These are phyloP conservation scores for Bromus sterilis DNA, from an alignment of 176 grass and related monocot species.

Conservation along the genomic window DNA sequence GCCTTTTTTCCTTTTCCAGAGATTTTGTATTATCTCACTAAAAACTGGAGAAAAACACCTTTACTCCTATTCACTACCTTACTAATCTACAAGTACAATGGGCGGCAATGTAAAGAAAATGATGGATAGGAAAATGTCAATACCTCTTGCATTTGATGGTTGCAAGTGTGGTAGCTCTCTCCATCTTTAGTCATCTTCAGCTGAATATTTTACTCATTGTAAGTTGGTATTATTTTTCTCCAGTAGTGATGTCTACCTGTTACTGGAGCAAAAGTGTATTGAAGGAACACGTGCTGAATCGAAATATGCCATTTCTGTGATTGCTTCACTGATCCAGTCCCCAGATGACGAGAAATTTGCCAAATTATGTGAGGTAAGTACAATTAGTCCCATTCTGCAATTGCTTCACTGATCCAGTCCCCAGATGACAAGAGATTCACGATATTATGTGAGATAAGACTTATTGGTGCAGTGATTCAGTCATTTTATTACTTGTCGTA, in stretches of 20 bases:
- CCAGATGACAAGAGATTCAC: conserved; percentile 43
- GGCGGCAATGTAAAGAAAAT: neutral
- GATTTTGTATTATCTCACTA: neutral
- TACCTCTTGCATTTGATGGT: neutral
- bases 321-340: conserved; percentile 48
- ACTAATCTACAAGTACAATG: neutral
- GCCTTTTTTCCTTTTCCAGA: neutral
- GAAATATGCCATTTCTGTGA: conserved; percentile 68
- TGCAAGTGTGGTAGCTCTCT: neutral
- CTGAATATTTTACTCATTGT: conserved; percentile 10
- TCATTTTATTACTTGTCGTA: neutral
- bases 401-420: conserved; percentile 46
- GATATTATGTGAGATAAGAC: conserved; percentile 57
- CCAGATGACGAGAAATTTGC: conserved; percentile 45
- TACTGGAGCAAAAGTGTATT: conserved; percentile 84
- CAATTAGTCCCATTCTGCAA: conserved; percentile 17
- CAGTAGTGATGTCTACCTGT: conserved; percentile 56
- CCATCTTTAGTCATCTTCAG: neutral
- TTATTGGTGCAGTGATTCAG: neutral
- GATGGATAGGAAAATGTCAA: neutral
- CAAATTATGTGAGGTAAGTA: conserved; percentile 57
- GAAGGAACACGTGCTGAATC: conserved; percentile 90
- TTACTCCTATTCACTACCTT: neutral
- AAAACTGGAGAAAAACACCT: neutral
- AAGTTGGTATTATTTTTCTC: conserved; percentile 20